These are phyloP conservation scores for Lactarius vividus DNA, from an alignment of 768 basidiomycete genomes.

Conservation along the genomic window DNA sequence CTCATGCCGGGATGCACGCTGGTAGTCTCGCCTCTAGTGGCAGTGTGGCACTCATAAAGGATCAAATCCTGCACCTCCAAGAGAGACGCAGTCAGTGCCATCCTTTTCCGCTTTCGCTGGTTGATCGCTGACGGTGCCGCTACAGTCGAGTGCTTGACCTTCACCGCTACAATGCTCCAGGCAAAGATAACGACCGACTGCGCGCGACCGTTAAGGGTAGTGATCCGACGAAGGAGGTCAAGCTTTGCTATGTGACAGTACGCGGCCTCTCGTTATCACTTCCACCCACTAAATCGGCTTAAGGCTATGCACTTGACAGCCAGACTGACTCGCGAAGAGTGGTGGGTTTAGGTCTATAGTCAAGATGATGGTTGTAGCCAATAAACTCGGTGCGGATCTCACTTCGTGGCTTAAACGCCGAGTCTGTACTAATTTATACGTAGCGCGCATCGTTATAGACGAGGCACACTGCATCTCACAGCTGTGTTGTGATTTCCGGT, in stretches of 20 bases:
- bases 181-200: constrained; percentile 48
- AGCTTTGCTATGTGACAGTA: constrained; percentile 84
- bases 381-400: constrained; percentile 52
- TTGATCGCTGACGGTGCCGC: neutral
- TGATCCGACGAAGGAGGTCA: constrained; percentile 48
- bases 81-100: constrained; percentile 55
- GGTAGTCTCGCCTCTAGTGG: constrained; percentile 80
- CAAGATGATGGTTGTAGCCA: constrained; percentile 58
- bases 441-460: constrained; percentile 85
- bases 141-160: constrained; percentile 72
- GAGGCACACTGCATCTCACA: constrained; percentile 85
- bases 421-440: neutral
- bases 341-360: constrained; percentile 63
- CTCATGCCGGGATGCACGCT: constrained; percentile 76
- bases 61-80: constrained; percentile 73
- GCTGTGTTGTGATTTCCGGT: constrained; percentile 85
- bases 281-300: neutral
- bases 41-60: constrained; percentile 77
- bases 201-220: constrained; percentile 42
- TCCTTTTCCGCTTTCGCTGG: neutral
- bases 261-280: constrained; percentile 23
- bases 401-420: neutral
- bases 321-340: constrained; percentile 81
- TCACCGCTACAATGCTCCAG: constrained; percentile 67
- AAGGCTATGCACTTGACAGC: constrained; percentile 44